These are phyloP conservation scores for Mycena amicta DNA, from an alignment of 768 basidiomycete species.

Conservation along the genomic window DNA sequence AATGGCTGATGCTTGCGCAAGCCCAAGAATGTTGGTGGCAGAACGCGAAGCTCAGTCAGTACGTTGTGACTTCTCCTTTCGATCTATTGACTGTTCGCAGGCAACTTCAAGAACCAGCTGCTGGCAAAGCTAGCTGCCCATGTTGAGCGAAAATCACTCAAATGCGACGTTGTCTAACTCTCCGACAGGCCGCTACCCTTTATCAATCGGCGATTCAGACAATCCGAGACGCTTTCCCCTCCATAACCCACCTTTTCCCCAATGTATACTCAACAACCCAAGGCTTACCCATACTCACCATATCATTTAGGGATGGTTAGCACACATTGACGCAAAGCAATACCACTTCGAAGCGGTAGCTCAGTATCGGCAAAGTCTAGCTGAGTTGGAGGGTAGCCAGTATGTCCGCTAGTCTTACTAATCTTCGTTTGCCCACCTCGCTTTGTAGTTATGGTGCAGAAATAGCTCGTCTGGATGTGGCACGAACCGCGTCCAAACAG, in stretches of 20 bases:
- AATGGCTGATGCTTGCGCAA: conserved; percentile 85
- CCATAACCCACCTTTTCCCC: conserved; percentile 53
- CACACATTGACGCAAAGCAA: conserved; percentile 81
- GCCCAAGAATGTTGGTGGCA: conserved; percentile 99
- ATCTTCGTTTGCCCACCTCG: neutral
- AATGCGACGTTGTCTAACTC: conserved; percentile 5
- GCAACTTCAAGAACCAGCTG: conserved; percentile 77
- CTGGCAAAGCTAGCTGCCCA: conserved; percentile 82
- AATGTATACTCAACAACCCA: conserved; percentile 40
- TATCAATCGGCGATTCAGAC: conserved; percentile 55
- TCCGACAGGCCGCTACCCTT: conserved; percentile 56
- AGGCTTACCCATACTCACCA: neutral
- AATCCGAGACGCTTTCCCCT: conserved; percentile 46
- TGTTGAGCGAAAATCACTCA: conserved; percentile 37
- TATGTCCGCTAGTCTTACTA: conserved; percentile 31
- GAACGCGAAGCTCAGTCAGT: conserved; percentile 77
- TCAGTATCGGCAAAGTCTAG: conserved; percentile 85
- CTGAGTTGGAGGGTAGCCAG: conserved; percentile 81
- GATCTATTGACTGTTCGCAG: conserved; percentile 32
- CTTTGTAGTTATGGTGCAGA: conserved; percentile 80
- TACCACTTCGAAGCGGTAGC: conserved; percentile 89
- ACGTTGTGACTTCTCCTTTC: conserved; percentile 7
- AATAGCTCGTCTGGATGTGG: conserved; percentile 74
- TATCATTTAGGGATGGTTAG: conserved; percentile 65
- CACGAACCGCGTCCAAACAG: conserved; percentile 66